Conservation (phyloP, 2,329 filamentous ascomycete genomes). For the Botryotinia globosa region DNA sequence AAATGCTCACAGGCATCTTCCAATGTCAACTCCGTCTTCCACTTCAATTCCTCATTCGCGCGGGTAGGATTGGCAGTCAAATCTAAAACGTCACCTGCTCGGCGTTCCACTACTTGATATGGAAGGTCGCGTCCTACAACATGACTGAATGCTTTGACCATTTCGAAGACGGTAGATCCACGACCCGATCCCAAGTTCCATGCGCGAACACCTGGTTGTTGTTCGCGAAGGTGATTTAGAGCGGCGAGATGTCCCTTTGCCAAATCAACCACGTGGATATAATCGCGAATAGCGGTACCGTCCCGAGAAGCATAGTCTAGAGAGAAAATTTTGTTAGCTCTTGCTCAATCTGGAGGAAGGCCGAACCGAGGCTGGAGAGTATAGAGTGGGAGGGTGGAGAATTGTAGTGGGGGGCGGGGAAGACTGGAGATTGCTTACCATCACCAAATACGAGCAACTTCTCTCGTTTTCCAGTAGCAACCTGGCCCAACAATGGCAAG, state of each 20-base stretch:
- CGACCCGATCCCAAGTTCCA: conserved; percentile 97
- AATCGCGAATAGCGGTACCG: conserved; percentile 93
- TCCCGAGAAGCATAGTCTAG: conserved; percentile 87
- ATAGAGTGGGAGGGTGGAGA: neutral
- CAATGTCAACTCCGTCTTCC: conserved; percentile 87
- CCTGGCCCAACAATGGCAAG: conserved; percentile 88
- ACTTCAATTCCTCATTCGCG: conserved; percentile 84
- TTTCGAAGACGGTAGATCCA: conserved; percentile 94
- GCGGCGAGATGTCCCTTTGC: conserved; percentile 83
- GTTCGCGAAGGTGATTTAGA: conserved; percentile 80
- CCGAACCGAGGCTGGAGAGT: neutral
- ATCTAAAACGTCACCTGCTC: conserved; percentile 88
- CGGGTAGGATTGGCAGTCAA: conserved; percentile 87
- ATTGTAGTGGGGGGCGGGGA: neutral
- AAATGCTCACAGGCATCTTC: conserved; percentile 92
- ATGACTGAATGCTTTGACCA: conserved; percentile 88
- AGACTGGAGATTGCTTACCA: conserved; percentile 52
- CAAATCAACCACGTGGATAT: conserved; percentile 94
- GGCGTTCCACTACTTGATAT: conserved; percentile 80
- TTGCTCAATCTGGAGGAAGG: neutral
- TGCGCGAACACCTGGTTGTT: conserved; percentile 84
- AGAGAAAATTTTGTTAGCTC: conserved; percentile 22
- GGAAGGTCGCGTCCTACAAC: conserved; percentile 82
- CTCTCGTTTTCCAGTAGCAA: conserved; percentile 90
- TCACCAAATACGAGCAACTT: conserved; percentile 94